phyloP scores from a whole-genome alignment of 768 basidiomycete genomes.

The Paxillus ammoniavirescens region DNA sequence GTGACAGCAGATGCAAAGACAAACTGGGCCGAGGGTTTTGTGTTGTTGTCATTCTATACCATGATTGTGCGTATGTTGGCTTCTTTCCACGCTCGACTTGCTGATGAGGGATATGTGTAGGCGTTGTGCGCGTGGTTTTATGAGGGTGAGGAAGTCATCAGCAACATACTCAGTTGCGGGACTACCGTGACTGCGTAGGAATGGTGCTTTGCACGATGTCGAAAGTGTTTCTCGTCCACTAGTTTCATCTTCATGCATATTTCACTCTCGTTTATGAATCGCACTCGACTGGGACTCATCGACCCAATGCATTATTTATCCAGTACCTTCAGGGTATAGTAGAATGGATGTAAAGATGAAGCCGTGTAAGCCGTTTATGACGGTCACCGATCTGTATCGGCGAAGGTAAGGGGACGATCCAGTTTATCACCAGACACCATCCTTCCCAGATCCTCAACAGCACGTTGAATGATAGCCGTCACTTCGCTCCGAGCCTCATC shows the following conservation, averaged over 20 bases:
- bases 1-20: slow-evolving; percentile 78
- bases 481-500: slow-evolving; percentile 49
- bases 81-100: background rate
- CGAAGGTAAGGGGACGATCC: slow-evolving; percentile 1
- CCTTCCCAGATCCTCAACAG: slow-evolving; percentile 54
- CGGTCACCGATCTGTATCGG: background rate
- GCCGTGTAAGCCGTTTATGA: background rate
- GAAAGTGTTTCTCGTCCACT: slow-evolving; percentile 10
- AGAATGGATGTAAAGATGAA: background rate
- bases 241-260: slow-evolving; percentile 18
- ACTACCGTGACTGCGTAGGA: background rate
- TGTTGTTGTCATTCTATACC: slow-evolving; percentile 64
- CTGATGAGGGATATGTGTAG: slow-evolving; percentile 28
- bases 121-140: slow-evolving; percentile 70
- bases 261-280: background rate
- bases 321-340: background rate
- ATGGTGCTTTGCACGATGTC: slow-evolving; percentile 5
- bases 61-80: slow-evolving; percentile 50
- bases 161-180: slow-evolving; percentile 40
- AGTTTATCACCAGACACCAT: slow-evolving; percentile 44
- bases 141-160: slow-evolving; percentile 54
- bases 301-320: background rate
- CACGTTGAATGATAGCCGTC: slow-evolving; percentile 50
- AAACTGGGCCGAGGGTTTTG: slow-evolving; percentile 73
- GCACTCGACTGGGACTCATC: background rate